phyloP scores from a whole-genome alignment of 208 protist species.

The Leptomonas seymouri region DNA sequence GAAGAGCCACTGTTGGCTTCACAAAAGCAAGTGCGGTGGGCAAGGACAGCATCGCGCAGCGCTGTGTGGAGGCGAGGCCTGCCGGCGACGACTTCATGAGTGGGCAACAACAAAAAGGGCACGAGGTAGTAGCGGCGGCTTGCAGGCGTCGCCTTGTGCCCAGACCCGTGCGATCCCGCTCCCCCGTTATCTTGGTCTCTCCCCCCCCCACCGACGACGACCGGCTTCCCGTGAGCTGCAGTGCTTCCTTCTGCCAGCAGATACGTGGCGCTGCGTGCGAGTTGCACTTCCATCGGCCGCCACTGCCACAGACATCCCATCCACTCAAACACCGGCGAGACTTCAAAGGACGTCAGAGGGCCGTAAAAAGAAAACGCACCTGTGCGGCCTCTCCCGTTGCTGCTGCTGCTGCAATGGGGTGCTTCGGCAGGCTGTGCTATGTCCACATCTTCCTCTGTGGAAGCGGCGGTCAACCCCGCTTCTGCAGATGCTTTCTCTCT shows the following conservation, averaged over 20 bases:
- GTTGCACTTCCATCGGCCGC: constrained; percentile 41
- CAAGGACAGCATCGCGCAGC: background rate
- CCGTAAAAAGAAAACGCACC: constrained; percentile 14
- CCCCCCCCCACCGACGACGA: background rate
- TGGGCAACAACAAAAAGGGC: constrained; percentile 60
- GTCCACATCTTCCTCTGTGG: background rate
- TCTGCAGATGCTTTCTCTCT: too few relatives aligned
- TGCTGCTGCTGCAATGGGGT: background rate
- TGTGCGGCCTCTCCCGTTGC: background rate
- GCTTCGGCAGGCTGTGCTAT: background rate
- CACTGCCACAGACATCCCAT: constrained; percentile 71
- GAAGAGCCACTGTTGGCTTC: background rate
- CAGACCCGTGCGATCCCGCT: background rate
- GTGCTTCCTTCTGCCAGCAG: background rate
- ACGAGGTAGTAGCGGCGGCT: constrained; percentile 27
- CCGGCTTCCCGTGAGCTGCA: background rate
- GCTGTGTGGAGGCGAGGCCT: constrained; percentile 13
- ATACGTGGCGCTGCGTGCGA: background rate
- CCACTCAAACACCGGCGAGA: constrained; percentile 62
- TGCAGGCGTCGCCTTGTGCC: background rate
- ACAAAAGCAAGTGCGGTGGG: background rate
- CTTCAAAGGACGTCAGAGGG: constrained; percentile 20
- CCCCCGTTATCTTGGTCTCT: background rate
- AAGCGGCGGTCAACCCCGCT: background rate
- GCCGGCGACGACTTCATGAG: constrained; percentile 17